Base-by-base conservation (phyloP, 1,284 basidiomycete genomes). In the Bondarzewia mesenterica region DNA sequence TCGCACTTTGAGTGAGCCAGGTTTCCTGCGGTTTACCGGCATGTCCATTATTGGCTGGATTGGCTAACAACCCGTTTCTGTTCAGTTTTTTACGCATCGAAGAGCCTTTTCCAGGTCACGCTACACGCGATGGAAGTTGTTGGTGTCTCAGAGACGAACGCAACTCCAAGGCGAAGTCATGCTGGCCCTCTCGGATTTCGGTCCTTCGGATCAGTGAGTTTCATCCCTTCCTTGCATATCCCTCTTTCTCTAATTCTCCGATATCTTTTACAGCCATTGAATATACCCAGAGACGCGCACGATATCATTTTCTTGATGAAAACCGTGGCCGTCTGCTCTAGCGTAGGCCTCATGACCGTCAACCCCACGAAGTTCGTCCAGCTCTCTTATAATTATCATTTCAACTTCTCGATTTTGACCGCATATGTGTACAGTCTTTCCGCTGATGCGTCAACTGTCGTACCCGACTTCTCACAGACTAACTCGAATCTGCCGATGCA, bases 51-150 rank as follows among this genome's bases (percentile, higher is more conserved):
- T n/a, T n/a, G n/a, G n/a, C n/a, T 61, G 8, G 42, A 25, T n/a
- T 50, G 42, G 6, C 32, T 22, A 26, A 10, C 18, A 2, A 46
- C 15, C 7, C 14, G 16, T 5, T 10, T 44, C 22, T 36, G 21
- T n/a, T n/a, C 49, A 89, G 87, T 89, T 38, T 69, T 86, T 21
- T 89, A 80, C 63, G 77, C 77, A 6, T 68, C 74, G 25, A 88
- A 83, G 64, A 73, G 72, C 43, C 70, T 81, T 40, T 58, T 85
- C 39, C 76, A 82, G 52, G 63, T 74, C 2, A 75, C 74, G 62
- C 59, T 83, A 18, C 68, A 80, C 51, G 56, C 68, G 2, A 48
- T 75, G 22, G 74, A 81, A 52, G 64, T 64, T 5, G 58, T 68
- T 40, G 54, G 53, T 41, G 60, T 60, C n/a, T 57, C 55, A 12